These are phyloP conservation scores for Colletotrichum aenigma DNA, from an alignment of 2,329 filamentous ascomycete species.

Conservation along the genomic window DNA sequence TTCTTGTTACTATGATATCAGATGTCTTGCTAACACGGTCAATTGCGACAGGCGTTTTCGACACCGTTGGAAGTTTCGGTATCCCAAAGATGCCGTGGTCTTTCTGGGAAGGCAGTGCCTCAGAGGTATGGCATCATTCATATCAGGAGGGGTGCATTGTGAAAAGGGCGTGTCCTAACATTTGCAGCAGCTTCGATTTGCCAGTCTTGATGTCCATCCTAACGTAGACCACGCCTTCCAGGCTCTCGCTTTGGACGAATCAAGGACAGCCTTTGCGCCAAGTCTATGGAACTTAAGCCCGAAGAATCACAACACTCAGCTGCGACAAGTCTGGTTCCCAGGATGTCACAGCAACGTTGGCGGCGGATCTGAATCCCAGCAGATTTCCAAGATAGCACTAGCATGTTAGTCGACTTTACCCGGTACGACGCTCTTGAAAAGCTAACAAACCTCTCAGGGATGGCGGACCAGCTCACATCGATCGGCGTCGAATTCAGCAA, in stretches of 20 bases:
- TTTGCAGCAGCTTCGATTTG: slow-evolving; percentile 8
- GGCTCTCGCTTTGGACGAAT: slow-evolving; percentile 58
- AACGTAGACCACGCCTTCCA: slow-evolving; percentile 58
- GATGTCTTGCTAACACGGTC: rapidly evolving
- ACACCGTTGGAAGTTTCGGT: slow-evolving; percentile 55
- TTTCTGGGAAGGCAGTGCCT: background rate
- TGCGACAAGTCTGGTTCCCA: slow-evolving; percentile 53
- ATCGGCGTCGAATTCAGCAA: slow-evolving; percentile 27
- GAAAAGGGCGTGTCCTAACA: background rate
- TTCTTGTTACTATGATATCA: rapidly evolving
- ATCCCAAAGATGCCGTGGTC: slow-evolving; percentile 16
- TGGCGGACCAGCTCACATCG: slow-evolving; percentile 26
- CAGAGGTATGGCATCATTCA: background rate
- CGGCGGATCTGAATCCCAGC: slow-evolving; percentile 51
- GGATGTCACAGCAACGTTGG: slow-evolving; percentile 66
- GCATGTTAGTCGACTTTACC: slow-evolving; percentile 16
- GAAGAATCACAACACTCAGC: slow-evolving; percentile 19
- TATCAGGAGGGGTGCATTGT: background rate
- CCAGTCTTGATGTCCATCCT: slow-evolving; percentile 21
- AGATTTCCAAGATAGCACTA: slow-evolving; percentile 26
- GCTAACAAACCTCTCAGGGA: background rate
- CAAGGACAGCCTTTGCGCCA: slow-evolving; percentile 36
- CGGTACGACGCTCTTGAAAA: background rate
- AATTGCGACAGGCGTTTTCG: slow-evolving; percentile 46
- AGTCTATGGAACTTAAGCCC: slow-evolving; percentile 29